phyloP scores from a whole-genome alignment of 305 asterid species.

The Fraxinus nigra region DNA sequence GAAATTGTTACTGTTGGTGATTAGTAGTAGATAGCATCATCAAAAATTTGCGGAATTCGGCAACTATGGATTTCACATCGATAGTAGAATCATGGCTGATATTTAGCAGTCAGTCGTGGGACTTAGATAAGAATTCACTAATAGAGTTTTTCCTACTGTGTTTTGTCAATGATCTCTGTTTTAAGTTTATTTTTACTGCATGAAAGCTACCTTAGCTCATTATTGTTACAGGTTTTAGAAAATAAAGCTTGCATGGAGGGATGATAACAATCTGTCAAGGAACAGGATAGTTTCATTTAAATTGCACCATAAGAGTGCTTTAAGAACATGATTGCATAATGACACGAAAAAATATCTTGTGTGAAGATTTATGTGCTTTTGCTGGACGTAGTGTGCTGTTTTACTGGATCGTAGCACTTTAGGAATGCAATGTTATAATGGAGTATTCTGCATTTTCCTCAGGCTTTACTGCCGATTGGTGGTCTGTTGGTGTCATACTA shows the following conservation, averaged over 20 bases:
- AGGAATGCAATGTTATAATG: constrained; percentile 1
- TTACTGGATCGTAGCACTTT: constrained; percentile 14
- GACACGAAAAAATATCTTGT: neutral
- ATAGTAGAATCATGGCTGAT: neutral
- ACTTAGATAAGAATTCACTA: neutral
- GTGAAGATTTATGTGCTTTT: neutral
- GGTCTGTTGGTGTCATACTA: constrained; percentile 98
- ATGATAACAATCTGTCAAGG: neutral
- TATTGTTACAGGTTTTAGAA: neutral
- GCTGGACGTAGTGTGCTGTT: neutral
- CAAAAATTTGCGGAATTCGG: neutral
- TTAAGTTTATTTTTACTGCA: neutral
- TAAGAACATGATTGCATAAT: neutral
- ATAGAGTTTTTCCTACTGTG: neutral
- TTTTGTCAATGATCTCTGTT: neutral
- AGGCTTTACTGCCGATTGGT: constrained; percentile 99
- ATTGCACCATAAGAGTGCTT: neutral
- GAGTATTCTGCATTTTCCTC: constrained; percentile 36
- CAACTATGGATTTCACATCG: neutral
- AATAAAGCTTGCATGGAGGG: neutral
- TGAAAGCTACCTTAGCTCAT: neutral
- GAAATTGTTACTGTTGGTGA: neutral
- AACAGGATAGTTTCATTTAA: neutral
- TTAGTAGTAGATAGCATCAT: neutral
- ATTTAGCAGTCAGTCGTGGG: neutral